phyloP scores from a whole-genome alignment of 495 filamentous ascomycete genomes.

The Trichoderma asperelloides region DNA sequence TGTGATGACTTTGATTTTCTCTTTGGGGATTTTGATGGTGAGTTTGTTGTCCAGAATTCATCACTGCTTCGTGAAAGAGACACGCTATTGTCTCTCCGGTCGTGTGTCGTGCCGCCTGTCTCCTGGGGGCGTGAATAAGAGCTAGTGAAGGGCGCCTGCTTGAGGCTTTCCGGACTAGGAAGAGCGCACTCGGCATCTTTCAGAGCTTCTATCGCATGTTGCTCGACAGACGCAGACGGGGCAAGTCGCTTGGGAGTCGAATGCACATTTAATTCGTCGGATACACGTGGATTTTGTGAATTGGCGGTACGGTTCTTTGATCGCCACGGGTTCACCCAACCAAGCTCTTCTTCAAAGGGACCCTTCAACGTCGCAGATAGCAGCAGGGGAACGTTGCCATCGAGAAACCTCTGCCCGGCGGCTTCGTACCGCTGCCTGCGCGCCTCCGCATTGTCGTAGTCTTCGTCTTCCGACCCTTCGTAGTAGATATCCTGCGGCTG shows the following conservation, averaged over 20 bases:
- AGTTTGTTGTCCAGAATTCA: background rate
- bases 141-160: constrained; percentile 12
- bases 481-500: constrained; percentile 33
- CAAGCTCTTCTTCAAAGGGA: constrained; percentile 46
- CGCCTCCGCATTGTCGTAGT: constrained; percentile 34
- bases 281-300: background rate
- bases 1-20: background rate
- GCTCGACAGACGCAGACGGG: constrained; percentile 2
- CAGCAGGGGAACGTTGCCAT: constrained; percentile 49
- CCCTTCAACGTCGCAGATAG: constrained; percentile 54
- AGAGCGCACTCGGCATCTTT: constrained; percentile 20
- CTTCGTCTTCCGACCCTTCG: constrained; percentile 51
- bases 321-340: constrained; percentile 60
- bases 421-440: constrained; percentile 51
- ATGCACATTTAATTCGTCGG: background rate
- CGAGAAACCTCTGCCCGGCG: constrained; percentile 48
- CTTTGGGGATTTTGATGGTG: background rate
- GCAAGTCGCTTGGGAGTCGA: background rate
- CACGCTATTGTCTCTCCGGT: background rate
- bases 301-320: constrained; percentile 10
- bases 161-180: constrained; percentile 22
- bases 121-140: background rate
- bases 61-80: background rate
- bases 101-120: background rate
- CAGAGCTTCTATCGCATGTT: constrained; percentile 9